Evolutionary conservation across 2,329 filamentous ascomycete genomes (phyloP).

Genomic region (Aureobasidium sp.): DNA sequence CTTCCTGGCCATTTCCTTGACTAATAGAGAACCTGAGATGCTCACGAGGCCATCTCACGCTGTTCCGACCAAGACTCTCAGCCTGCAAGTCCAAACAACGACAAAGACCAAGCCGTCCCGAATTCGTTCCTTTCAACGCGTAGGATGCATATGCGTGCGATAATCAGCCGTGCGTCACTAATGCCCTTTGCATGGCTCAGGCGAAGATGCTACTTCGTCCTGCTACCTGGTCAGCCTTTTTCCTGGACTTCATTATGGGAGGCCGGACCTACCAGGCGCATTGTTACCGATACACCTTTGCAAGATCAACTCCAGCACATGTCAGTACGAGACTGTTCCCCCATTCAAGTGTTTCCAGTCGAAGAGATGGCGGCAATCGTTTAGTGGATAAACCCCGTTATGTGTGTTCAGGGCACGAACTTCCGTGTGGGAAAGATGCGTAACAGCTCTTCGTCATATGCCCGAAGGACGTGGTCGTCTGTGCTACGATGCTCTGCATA

Average conservation of each 20-base stretch:
- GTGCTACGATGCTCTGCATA: not conserved
- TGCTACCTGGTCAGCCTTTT: not conserved
- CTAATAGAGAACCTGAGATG: not conserved
- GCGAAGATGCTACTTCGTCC: not conserved
- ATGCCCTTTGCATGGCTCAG: not conserved
- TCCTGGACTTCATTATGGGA: not conserved
- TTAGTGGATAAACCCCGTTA: too few species aligned
- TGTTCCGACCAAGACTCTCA: not conserved
- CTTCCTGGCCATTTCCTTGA: conserved; percentile 10
- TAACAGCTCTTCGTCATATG: not conserved
- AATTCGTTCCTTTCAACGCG: not conserved
- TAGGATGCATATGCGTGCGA: not conserved
- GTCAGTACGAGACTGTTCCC: not conserved
- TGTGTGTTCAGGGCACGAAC: too few species aligned
- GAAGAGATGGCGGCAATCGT: too few species aligned
- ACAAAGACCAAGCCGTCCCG: not conserved
- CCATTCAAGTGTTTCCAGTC: too few species aligned
- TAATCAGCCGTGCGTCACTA: not conserved
- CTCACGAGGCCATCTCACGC: not conserved
- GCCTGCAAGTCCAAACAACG: not conserved
- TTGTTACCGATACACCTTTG: not conserved
- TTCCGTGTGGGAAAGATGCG: not conserved
- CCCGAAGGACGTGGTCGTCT: not conserved
- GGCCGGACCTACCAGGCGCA: not conserved
- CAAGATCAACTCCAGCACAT: not conserved